Conservation (phyloP, 306 rosid species). For the Malus domestica region DNA sequence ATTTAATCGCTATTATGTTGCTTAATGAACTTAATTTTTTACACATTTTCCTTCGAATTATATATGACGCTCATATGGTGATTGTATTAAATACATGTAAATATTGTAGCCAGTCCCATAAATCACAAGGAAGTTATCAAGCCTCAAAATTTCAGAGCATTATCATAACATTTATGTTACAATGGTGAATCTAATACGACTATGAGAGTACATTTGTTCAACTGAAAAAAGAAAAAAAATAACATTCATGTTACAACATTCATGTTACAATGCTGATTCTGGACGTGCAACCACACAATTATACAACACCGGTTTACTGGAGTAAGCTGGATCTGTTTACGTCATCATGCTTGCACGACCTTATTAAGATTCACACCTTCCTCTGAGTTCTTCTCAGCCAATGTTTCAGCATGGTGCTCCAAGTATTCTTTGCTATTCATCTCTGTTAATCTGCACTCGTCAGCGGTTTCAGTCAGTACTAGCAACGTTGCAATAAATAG, state of each 20-base stretch:
- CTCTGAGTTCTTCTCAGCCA: constrained; percentile 35
- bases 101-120: too few species aligned
- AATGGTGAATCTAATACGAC: neutral
- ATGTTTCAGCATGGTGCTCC: constrained; percentile 62
- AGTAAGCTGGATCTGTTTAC: neutral
- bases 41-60: too few species aligned
- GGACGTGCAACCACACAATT: neutral
- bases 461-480: constrained; percentile 9
- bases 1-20: too few species aligned
- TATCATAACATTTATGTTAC: neutral
- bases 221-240: neutral
- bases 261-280: neutral
- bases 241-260: too few species aligned
- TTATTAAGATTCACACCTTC: neutral
- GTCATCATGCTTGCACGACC: constrained; percentile 1
- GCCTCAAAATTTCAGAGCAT: neutral
- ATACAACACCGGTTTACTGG: neutral
- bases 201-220: neutral
- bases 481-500: neutral
- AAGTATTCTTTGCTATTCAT: constrained; percentile 87
- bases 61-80: too few species aligned
- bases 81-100: too few species aligned
- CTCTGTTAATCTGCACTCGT: constrained; percentile 74
- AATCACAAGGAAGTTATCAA: neutral
- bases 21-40: too few species aligned